Conservation (phyloP, 176 grass and related monocot species). For the Phyllostachys edulis region DNA sequence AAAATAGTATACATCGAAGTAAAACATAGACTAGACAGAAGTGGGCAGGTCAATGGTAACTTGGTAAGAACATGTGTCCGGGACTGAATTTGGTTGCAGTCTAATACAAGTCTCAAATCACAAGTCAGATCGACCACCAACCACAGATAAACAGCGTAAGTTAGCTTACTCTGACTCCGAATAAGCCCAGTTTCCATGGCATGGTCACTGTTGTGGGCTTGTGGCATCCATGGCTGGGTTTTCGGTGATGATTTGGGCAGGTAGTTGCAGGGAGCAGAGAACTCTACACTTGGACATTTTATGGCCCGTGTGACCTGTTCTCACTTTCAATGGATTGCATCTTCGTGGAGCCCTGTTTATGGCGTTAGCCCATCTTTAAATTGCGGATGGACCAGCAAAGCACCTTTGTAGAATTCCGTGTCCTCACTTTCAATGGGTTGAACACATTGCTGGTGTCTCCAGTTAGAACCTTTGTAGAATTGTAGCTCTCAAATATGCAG, state of each 20-base stretch:
- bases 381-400: not conserved
- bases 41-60: constrained; percentile 1
- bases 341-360: not conserved
- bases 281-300: not conserved
- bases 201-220: not conserved
- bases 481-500: not conserved
- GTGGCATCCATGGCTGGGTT: not conserved
- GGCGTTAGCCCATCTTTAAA: not conserved
- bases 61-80: not conserved
- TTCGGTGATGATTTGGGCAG: not conserved
- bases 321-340: not conserved
- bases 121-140: not conserved
- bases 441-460: too few species aligned
- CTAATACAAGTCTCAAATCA: not conserved
- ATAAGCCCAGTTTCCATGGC: not conserved
- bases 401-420: not conserved
- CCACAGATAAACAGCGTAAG: not conserved
- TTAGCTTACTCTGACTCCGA: not conserved
- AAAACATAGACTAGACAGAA: not conserved
- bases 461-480: not conserved
- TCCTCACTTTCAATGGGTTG: not conserved
- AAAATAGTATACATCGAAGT: not conserved
- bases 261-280: not conserved
- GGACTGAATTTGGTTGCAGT: not conserved
- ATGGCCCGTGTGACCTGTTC: not conserved